Base-by-base conservation (phyloP, 2,329 filamentous ascomycete genomes). In the Parasarocladium wereldwijsianum region DNA sequence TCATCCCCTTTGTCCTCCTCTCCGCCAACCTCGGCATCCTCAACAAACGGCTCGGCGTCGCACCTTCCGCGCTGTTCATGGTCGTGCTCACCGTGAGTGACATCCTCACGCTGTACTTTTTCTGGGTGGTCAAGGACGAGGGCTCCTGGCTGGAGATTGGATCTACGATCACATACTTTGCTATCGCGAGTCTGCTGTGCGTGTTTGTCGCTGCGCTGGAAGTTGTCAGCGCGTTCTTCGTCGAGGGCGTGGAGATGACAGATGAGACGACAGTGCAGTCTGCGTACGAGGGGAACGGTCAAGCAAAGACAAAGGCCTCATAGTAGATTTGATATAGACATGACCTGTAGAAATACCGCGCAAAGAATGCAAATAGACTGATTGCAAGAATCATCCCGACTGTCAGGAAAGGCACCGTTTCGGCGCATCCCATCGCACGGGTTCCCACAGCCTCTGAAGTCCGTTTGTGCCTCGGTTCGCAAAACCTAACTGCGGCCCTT, bases 141-240 rank as follows among this genome's bases (percentile, higher is more conserved):
- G 90, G 90, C 0, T 90, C 80, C 14, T 98, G 90, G 90, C 58
- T 98, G 35, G 90, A 98, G 49, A 98, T 98, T 48, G 90, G 90
- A 18, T 93, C 84, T 17, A 94, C 84, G 4, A 98, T 98, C 40
- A 93, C 74, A 45, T 86, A 96, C 51, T 98, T 96, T 53, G 74
- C 76, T 36, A 96, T 98, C 56, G 87, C 85, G 12, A 94, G 84
- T 52, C 52, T 83, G 42, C 49, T 96, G 25, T 90, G 85, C 41
- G 76, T 93, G 7, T 98, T 98, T 57, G 85, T 98, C 24, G 83
- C 85, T 0, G 74, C 69, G 10, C 57, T 98, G 26, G 90, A 98
- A 57, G 76, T 79, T 11, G 70, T 93, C 4, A 93, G 85, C 46
- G 81, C 82, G 44, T 53, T 80, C 27, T 82, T 94, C 39, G 80